Evolutionary conservation across 2,329 filamentous ascomycete species (phyloP).

Genomic region (Aspergillus versicolor): DNA sequence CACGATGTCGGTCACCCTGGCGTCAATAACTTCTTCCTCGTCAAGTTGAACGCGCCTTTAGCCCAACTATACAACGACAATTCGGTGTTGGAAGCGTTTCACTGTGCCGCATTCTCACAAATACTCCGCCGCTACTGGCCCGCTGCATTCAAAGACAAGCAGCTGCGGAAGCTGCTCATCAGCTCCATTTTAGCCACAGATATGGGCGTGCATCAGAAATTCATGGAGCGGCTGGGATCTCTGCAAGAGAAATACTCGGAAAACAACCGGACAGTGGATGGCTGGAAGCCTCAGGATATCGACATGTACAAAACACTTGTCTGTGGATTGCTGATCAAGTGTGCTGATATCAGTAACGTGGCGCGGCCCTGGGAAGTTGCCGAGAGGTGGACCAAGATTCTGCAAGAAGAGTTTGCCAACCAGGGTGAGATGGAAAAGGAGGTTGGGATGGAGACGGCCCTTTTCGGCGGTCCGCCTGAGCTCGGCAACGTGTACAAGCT

Average conservation of each 20-base stretch:
- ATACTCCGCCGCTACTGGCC: slow-evolving; percentile 94
- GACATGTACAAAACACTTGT: slow-evolving; percentile 76
- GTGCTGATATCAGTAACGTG: slow-evolving; percentile 97
- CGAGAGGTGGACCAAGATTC: slow-evolving; percentile 82
- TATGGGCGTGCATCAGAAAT: slow-evolving; percentile 96
- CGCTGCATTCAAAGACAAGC: slow-evolving; percentile 70
- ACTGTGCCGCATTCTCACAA: slow-evolving; percentile 95
- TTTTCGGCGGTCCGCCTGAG: slow-evolving; percentile 76
- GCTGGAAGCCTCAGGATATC: slow-evolving; percentile 73
- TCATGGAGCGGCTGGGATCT: slow-evolving; percentile 84
- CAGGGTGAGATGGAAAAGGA: slow-evolving; percentile 91
- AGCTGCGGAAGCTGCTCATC: slow-evolving; percentile 88
- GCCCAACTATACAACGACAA: slow-evolving; percentile 96
- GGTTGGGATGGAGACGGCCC: slow-evolving; percentile 79
- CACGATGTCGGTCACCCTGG: slow-evolving; percentile 97
- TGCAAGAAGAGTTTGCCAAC: slow-evolving; percentile 93
- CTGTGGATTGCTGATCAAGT: slow-evolving; percentile 95
- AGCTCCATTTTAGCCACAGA: slow-evolving; percentile 97
- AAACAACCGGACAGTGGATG: slow-evolving; percentile 62
- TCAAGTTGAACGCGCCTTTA: slow-evolving; percentile 86
- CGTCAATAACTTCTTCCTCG: slow-evolving; percentile 95
- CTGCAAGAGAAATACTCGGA: slow-evolving; percentile 75
- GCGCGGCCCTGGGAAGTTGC: slow-evolving; percentile 81
- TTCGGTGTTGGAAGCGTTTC: slow-evolving; percentile 94
- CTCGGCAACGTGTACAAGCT: slow-evolving; percentile 80